These are phyloP conservation scores for Camellia japonica DNA, from an alignment of 148 eudicot species.

Conservation along the genomic window DNA sequence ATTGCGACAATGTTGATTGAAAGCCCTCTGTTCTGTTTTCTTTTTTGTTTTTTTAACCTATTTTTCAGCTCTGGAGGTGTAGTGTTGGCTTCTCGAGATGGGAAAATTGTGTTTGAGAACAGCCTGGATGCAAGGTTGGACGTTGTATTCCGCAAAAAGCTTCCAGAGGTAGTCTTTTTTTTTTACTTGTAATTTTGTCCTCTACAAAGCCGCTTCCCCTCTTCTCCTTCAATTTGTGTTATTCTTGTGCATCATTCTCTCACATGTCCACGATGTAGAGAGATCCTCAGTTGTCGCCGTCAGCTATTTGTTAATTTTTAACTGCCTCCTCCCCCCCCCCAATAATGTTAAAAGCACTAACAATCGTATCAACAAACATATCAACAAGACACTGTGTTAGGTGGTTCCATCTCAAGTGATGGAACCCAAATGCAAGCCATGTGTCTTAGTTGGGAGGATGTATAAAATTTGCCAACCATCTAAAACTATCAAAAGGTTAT, in stretches of 20 bases:
- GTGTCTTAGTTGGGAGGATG: background rate
- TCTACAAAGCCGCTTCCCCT: background rate
- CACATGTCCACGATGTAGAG: background rate
- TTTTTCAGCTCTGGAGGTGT: conserved; percentile 86
- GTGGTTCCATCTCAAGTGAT: too few relatives aligned
- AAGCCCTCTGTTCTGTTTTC: background rate
- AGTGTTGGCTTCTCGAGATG: conserved; percentile 95
- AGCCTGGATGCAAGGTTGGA: conserved; percentile 95
- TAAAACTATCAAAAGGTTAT: background rate
- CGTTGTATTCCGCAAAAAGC: conserved; percentile 83
- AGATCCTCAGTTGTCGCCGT: background rate
- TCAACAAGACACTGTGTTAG: too few relatives aligned
- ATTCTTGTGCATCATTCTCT: background rate
- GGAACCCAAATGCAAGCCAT: too few relatives aligned
- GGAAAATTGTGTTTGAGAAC: conserved; percentile 92
- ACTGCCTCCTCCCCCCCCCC: too few relatives aligned
- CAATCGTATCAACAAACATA: too few relatives aligned
- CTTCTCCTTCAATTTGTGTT: background rate
- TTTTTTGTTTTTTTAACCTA: background rate
- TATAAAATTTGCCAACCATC: background rate
- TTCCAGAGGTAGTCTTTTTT: conserved; percentile 67
- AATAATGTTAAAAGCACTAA: too few relatives aligned
- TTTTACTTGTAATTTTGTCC: background rate
- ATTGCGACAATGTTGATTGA: background rate
- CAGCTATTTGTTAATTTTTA: background rate